Evolutionary conservation across 1,139 yeast species (phyloP).

Genomic region (Sugiyamaella grinbergsii): DNA sequence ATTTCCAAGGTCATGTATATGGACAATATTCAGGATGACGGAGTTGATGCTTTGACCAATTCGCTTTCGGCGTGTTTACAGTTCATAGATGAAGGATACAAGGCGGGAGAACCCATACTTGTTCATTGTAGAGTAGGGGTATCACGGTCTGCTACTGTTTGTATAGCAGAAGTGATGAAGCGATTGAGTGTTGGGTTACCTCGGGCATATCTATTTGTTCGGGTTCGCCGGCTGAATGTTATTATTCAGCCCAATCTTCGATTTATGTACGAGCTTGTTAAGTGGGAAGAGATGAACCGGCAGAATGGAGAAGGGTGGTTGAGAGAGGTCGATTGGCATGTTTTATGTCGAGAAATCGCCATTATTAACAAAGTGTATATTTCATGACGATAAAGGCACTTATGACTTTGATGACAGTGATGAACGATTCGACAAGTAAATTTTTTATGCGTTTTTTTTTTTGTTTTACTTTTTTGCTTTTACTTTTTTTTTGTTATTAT

Average conservation of each 20-base stretch:
- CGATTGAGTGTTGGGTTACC: slow-evolving; percentile 63
- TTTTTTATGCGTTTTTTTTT: slow-evolving; percentile 14
- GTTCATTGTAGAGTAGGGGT: slow-evolving; percentile 94
- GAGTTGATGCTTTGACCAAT: slow-evolving; percentile 50
- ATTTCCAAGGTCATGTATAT: slow-evolving; percentile 45
- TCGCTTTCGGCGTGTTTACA: slow-evolving; percentile 47
- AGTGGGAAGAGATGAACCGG: slow-evolving; percentile 64
- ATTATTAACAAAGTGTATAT: slow-evolving; percentile 68
- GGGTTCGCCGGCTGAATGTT: slow-evolving; percentile 82
- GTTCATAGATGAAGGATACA: slow-evolving; percentile 48
- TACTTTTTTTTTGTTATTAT: slow-evolving; percentile 18
- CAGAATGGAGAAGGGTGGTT: slow-evolving; percentile 45
- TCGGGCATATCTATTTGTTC: slow-evolving; percentile 74
- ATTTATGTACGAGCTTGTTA: slow-evolving; percentile 79
- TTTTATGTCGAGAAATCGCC: slow-evolving; percentile 83
- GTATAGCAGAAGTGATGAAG: slow-evolving; percentile 89
- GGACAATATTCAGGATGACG: slow-evolving; percentile 53
- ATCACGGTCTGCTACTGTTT: slow-evolving; percentile 84
- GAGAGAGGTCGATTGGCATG: slow-evolving; percentile 85
- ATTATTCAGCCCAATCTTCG: slow-evolving; percentile 89
- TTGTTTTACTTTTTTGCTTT: slow-evolving; percentile 9
- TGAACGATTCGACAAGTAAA: neutral
- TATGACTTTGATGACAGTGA: slow-evolving; percentile 2
- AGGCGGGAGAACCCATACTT: slow-evolving; percentile 53
- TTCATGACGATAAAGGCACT: slow-evolving; percentile 22